Evolutionary conservation across 139 green algal genomes (phyloP).

Genomic region (Micractinium sp.): DNA sequence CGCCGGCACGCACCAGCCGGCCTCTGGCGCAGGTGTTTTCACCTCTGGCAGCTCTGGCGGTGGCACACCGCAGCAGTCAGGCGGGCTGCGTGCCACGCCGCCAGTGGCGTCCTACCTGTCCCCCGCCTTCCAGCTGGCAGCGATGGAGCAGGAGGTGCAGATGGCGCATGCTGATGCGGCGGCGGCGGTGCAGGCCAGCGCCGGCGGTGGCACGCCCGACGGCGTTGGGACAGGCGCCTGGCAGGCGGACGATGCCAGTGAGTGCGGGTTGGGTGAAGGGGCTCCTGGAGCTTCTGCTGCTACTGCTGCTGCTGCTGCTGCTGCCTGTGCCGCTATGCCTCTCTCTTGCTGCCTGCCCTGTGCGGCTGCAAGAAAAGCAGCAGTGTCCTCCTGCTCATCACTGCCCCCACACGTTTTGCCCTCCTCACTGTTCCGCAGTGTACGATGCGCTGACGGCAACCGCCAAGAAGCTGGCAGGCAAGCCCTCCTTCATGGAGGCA

Average conservation of each 20-base stretch:
- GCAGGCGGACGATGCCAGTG: constrained; percentile 29
- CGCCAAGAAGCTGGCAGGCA: constrained; percentile 29
- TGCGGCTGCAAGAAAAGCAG: no score
- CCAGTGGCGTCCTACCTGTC: constrained; percentile 29
- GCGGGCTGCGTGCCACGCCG: neutral
- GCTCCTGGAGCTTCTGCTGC: neutral
- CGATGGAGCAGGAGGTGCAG: constrained; percentile 39
- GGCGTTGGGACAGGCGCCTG: neutral
- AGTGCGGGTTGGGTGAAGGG: neutral
- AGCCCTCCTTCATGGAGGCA: constrained; percentile 34
- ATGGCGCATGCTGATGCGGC: constrained; percentile 18
- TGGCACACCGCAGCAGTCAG: neutral
- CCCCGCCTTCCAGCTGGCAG: constrained; percentile 33
- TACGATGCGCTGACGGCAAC: constrained; percentile 23
- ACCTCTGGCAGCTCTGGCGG: neutral
- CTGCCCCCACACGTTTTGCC: no score
- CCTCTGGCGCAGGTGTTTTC: neutral
- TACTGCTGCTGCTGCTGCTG: neutral
- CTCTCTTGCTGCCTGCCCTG: neutral
- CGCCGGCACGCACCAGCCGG: neutral
- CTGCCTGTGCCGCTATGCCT: neutral
- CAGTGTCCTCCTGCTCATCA: no score
- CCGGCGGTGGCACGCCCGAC: neutral
- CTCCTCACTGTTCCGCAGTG: neutral
- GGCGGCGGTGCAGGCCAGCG: neutral